A percentile compares a stretch with the other conserved stretches of the same genome.
Evolutionary conservation across 208 protist species (phyloP).

Genomic region (Trypanosomatidae sp.): DNA sequence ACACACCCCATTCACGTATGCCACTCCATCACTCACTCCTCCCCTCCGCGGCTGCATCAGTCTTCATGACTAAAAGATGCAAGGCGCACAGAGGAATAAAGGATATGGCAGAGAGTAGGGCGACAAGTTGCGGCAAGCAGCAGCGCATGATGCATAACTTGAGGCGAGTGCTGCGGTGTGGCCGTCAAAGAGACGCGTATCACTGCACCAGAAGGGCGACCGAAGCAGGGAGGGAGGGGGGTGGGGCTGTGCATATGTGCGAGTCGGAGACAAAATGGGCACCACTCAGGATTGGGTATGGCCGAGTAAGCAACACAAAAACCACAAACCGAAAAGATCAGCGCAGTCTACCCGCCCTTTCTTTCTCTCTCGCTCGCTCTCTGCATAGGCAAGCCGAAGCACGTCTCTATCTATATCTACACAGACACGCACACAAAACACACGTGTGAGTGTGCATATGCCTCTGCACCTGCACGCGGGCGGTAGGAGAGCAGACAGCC

Average conservation of each 20-base stretch:
- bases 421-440: no score
- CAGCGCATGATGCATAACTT: not conserved
- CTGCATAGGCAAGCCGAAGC: not conserved
- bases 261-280: not conserved
- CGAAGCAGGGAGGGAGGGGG: not conserved
- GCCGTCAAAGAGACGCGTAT: not conserved
- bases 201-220: not conserved
- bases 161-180: not conserved
- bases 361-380: constrained; percentile 9
- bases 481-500: not conserved
- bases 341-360: not conserved
- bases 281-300: not conserved
- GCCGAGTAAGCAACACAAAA: not conserved
- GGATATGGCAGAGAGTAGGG: not conserved
- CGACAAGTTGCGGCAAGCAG: not conserved
- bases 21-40: not conserved
- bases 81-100: not conserved
- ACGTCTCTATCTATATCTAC: not conserved
- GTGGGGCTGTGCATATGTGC: not conserved
- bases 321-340: not conserved
- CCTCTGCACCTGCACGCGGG: not conserved
- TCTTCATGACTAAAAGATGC: no score
- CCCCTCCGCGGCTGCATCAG: not conserved
- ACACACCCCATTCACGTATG: not conserved
- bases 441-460: not conserved